A percentile compares a stretch with the other conserved stretches of the same genome.
Evolutionary conservation across 805 yeast species (phyloP).

Genomic region (Yarrowia hollandica): DNA sequence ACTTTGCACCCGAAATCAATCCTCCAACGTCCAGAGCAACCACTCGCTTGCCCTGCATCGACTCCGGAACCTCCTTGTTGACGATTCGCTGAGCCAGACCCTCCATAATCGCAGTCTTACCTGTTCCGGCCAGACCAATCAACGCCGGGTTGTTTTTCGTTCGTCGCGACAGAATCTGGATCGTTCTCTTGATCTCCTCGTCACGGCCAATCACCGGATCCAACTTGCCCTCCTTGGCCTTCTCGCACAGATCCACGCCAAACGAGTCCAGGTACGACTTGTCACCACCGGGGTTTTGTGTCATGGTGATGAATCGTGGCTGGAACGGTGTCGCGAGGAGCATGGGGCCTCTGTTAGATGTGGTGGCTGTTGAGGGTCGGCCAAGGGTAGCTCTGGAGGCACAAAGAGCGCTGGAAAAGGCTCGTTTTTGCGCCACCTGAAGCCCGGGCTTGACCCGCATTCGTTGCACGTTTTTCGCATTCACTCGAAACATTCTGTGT

Average conservation of each 20-base stretch:
- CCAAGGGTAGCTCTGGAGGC: too few species aligned
- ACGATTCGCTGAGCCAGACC: slow-evolving; percentile 93
- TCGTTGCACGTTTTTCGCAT: slow-evolving; percentile 18
- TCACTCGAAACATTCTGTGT: slow-evolving; percentile 17
- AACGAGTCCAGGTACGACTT: slow-evolving; percentile 57
- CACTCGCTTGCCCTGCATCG: slow-evolving; percentile 81
- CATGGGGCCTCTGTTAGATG: too few species aligned
- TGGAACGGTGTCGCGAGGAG: too few species aligned
- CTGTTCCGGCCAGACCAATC: slow-evolving; percentile 97
- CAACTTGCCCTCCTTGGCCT: slow-evolving; percentile 85
- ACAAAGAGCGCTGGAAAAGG: too few species aligned
- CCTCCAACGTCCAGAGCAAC: slow-evolving; percentile 85
- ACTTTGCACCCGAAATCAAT: slow-evolving; percentile 91
- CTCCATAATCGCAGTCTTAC: slow-evolving; percentile 95
- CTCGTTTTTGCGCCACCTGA: too few species aligned
- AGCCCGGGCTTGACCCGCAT: too few species aligned
- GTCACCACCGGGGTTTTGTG: slow-evolving; percentile 18
- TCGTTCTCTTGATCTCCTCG: slow-evolving; percentile 89
- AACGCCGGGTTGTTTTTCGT: slow-evolving; percentile 94
- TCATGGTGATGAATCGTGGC: slow-evolving; percentile 7
- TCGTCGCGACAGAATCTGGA: slow-evolving; percentile 86
- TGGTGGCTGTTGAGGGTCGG: too few species aligned
- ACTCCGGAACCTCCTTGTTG: slow-evolving; percentile 90
- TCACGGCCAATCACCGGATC: slow-evolving; percentile 98
- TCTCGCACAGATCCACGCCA: slow-evolving; percentile 81